Evolutionary conservation across 805 yeast species (phyloP).

Genomic region (Saturnispora dispora): DNA sequence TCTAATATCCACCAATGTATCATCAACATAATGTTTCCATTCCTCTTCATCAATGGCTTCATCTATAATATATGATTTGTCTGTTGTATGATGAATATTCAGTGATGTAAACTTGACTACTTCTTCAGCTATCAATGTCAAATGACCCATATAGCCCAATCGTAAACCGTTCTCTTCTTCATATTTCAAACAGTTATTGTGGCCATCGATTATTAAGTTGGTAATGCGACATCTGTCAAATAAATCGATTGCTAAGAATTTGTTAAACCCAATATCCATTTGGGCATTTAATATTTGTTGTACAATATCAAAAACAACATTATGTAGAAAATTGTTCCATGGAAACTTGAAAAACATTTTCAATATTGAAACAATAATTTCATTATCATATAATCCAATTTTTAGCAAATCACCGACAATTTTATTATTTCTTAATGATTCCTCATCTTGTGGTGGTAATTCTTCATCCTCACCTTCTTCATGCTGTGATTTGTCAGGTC

Average conservation of each 20-base stretch:
- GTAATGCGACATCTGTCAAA: slow-evolving; percentile 46
- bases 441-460: slow-evolving; percentile 16
- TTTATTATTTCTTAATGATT: slow-evolving; percentile 42
- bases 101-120: slow-evolving; percentile 55
- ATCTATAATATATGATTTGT: slow-evolving; percentile 43
- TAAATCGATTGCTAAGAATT: slow-evolving; percentile 28
- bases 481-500: slow-evolving; percentile 18
- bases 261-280: slow-evolving; percentile 35
- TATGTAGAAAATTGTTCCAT: slow-evolving; percentile 96
- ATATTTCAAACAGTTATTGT: slow-evolving; percentile 38
- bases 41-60: slow-evolving; percentile 26
- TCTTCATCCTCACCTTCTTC: slow-evolving; percentile 15
- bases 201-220: slow-evolving; percentile 47
- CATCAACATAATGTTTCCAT: slow-evolving; percentile 56
- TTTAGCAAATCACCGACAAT: slow-evolving; percentile 85
- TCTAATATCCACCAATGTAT: slow-evolving; percentile 77
- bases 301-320: slow-evolving; percentile 89
- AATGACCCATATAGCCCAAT: slow-evolving; percentile 53
- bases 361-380: slow-evolving; percentile 58
- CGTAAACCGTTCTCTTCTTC: slow-evolving; percentile 48
- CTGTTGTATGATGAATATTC: slow-evolving; percentile 50
- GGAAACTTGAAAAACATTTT: slow-evolving; percentile 75
- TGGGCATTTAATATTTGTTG: slow-evolving; percentile 87
- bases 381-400: slow-evolving; percentile 68
- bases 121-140: slow-evolving; percentile 49